phyloP scores from a whole-genome alignment of 441 rosid genomes.

The Pelargonium citronellum region DNA sequence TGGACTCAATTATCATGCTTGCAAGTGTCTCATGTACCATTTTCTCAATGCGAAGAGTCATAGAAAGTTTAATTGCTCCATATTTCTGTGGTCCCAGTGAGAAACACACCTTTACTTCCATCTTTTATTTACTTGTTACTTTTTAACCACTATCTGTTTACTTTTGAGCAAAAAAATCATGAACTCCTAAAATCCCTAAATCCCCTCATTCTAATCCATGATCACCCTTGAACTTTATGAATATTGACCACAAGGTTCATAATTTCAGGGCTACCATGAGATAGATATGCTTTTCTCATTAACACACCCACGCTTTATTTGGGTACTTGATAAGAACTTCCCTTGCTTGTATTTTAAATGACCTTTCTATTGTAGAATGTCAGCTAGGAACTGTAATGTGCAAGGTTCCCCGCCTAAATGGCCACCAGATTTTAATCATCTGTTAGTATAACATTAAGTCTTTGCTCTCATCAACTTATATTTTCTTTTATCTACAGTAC shows the following conservation, averaged over 20 bases:
- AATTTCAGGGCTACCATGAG: not conserved
- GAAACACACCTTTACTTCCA: too few species aligned
- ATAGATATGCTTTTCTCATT: too few species aligned
- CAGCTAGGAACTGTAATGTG: not conserved
- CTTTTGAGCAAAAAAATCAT: not conserved
- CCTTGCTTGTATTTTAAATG: not conserved
- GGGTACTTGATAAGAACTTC: not conserved
- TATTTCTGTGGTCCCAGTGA: too few species aligned
- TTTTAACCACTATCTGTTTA: not conserved
- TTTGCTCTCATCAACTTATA: not conserved
- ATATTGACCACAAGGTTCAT: not conserved
- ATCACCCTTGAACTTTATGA: not conserved
- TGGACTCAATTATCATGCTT: too few species aligned
- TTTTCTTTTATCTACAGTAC: conserved; percentile 49
- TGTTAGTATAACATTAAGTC: too few species aligned
- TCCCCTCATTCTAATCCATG: not conserved
- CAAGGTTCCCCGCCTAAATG: not conserved
- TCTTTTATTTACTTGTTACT: too few species aligned
- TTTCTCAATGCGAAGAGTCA: too few species aligned
- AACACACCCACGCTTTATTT: not conserved
- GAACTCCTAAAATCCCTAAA: not conserved
- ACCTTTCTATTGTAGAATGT: not conserved
- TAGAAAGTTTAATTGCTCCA: too few species aligned
- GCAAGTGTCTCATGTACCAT: too few species aligned
- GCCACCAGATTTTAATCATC: not conserved